These are phyloP conservation scores for Salix dunnii DNA, from an alignment of 345 rosid genomes.

Conservation along the genomic window DNA sequence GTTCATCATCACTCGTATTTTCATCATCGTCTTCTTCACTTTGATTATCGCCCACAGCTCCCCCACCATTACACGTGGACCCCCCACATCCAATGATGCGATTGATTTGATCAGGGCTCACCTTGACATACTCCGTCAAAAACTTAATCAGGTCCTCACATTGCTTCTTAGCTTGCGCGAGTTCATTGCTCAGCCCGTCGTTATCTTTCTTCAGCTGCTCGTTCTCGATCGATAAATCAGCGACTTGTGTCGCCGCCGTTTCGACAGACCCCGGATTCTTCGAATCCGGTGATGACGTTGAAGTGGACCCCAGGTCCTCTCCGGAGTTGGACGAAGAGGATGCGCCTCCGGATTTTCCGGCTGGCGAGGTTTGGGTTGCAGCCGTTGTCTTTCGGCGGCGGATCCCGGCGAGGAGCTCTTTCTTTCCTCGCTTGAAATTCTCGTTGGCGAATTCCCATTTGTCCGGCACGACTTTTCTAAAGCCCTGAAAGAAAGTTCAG, in stretches of 20 bases:
- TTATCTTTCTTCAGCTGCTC: constrained; percentile 77
- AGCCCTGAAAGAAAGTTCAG: constrained; percentile 41
- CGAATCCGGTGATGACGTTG: constrained; percentile 70
- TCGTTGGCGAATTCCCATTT: constrained; percentile 89
- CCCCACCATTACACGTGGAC: constrained; percentile 14
- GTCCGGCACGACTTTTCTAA: constrained; percentile 70
- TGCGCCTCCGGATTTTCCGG: constrained; percentile 28
- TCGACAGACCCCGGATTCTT: constrained; percentile 80
- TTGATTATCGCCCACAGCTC: neutral
- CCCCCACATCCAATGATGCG: constrained; percentile 49
- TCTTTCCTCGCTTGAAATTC: constrained; percentile 53
- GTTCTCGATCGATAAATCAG: constrained; percentile 73
- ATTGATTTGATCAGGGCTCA: constrained; percentile 66
- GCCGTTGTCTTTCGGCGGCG: constrained; percentile 49
- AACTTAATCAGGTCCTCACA: constrained; percentile 68
- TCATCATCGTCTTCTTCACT: neutral
- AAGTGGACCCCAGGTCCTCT: constrained; percentile 70
- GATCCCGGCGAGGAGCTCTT: constrained; percentile 47
- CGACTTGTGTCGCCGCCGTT: constrained; percentile 34
- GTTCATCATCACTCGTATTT: neutral
- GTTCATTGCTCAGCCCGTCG: constrained; percentile 61
- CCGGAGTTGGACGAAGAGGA: constrained; percentile 63
- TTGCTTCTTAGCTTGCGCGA: constrained; percentile 72
- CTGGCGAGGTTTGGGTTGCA: neutral
- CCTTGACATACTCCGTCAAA: constrained; percentile 56